A percentile compares a stretch with the other conserved stretches of the same genome.
These are phyloP conservation scores for Corymbia citriodora DNA, from an alignment of 441 rosid genomes.

Conservation along the genomic window DNA sequence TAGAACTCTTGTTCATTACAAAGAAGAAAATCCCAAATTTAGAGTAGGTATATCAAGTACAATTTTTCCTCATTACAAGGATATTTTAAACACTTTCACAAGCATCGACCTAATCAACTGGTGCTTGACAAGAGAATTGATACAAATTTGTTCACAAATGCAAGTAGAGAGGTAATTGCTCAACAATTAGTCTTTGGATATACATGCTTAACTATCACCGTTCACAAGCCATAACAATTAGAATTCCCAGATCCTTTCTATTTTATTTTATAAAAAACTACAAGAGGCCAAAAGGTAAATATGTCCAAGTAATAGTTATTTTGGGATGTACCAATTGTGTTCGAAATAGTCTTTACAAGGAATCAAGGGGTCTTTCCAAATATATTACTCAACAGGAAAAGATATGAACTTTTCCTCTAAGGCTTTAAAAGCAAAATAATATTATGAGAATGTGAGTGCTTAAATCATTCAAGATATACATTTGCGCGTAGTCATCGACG, in stretches of 20 bases:
- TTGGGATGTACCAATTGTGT: no score
- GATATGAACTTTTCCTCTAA: not conserved
- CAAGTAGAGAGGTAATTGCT: not conserved
- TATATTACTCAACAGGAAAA: not conserved
- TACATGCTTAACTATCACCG: not conserved
- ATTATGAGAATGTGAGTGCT: not conserved
- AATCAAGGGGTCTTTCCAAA: no score
- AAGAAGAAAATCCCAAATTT: not conserved
- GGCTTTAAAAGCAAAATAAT: not conserved
- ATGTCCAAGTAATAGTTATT: not conserved
- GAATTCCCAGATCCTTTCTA: not conserved
- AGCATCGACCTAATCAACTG: not conserved
- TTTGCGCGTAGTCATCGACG: no score
- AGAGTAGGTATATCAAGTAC: not conserved
- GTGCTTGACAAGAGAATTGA: not conserved
- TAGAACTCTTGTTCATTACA: no score
- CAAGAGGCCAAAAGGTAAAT: not conserved
- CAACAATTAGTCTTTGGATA: not conserved
- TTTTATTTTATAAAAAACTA: no score
- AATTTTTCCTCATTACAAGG: not conserved
- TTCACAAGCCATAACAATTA: not conserved
- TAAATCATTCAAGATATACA: not conserved
- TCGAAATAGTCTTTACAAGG: no score
- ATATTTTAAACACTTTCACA: not conserved
- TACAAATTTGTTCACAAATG: not conserved